Evolutionary conservation across 2,329 filamentous ascomycete genomes (phyloP), one percentile per base, ranked within the genome.

Genomic region (Huntiella bhutanensis): DNA sequence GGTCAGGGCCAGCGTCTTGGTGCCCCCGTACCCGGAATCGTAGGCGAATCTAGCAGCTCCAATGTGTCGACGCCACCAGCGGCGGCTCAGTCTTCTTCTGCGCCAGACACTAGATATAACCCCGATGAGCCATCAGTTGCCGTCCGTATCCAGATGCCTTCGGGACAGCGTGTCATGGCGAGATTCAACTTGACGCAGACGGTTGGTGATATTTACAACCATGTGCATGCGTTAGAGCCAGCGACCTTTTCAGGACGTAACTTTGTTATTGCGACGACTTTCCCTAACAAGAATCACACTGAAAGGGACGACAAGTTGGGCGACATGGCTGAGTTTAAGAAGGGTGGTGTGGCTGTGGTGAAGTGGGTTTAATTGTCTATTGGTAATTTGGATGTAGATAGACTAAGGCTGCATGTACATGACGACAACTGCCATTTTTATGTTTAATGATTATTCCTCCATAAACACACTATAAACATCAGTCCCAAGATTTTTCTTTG

Each of bases 141-240:
- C 51, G 68, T 92, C 36, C 79, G 85, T 54, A 78, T 92, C 48
- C 80, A 85, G 55, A 70, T 91, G 47, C 81, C 79, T 1, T 78
- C 88, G 53, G 84, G 83, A 35, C 80, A 80, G 1, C 71, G 82
- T 38, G 64, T 91, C 17, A 75, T 78, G n/a, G 82, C 80, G 19
- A 74, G 82, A 6, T 92, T 92, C 64, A 91, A 91, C 64, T 77
- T 79, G 0, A 78, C 72, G 0, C 78, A 85, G 54, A 91, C 82
- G 0, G 64, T 92, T 41, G 79, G 75, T 12, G 80, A 88, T 53
- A 70, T 92, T 6, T 88, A 91, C 59, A 65, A 68, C 6, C 88
- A 88, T 55, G 74, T 88, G 50, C 65, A 73, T 49, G 67, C 70
- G n/a, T 71, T 81, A 0, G 77, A 72, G 19, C 59, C 75, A 0